Conservation (phyloP, 1,284 basidiomycete species). For the Irpex lacteus region DNA sequence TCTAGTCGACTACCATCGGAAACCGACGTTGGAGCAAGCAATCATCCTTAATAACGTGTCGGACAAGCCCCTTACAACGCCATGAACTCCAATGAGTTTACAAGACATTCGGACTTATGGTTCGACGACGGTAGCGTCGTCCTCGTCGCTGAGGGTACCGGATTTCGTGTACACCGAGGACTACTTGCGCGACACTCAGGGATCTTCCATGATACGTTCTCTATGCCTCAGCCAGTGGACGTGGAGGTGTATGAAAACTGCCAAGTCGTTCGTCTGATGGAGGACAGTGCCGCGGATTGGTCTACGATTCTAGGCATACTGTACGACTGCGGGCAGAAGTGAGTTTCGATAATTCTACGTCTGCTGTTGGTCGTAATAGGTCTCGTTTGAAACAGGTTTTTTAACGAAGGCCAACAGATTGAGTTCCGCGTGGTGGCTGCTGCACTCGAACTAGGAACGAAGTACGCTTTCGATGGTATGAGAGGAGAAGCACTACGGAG, state of each 20-base stretch:
- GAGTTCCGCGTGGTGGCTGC: not conserved
- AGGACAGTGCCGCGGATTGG: not conserved
- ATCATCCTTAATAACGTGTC: too few species aligned
- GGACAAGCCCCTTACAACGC: too few species aligned
- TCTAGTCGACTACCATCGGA: too few species aligned
- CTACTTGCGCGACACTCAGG: not conserved
- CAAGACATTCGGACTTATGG: not conserved
- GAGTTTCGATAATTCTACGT: too few species aligned
- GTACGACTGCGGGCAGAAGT: not conserved
- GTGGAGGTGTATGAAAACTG: not conserved
- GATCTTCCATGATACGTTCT: not conserved
- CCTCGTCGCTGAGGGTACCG: not conserved
- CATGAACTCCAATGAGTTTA: not conserved
- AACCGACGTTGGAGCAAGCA: too few species aligned
- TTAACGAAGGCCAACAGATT: not conserved
- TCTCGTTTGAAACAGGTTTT: not conserved
- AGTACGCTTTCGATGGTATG: not conserved
- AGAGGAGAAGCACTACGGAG: not conserved
- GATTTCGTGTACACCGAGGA: not conserved
- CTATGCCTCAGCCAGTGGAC: not conserved
- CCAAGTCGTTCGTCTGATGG: not conserved
- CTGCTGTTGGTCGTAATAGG: too few species aligned
- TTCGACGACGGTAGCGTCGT: constrained; percentile 3
- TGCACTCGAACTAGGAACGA: not conserved
- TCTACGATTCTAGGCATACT: not conserved